phyloP scores from a whole-genome alignment of 108 stramenopile genomes.

The Nannochloropsis gaditana region DNA sequence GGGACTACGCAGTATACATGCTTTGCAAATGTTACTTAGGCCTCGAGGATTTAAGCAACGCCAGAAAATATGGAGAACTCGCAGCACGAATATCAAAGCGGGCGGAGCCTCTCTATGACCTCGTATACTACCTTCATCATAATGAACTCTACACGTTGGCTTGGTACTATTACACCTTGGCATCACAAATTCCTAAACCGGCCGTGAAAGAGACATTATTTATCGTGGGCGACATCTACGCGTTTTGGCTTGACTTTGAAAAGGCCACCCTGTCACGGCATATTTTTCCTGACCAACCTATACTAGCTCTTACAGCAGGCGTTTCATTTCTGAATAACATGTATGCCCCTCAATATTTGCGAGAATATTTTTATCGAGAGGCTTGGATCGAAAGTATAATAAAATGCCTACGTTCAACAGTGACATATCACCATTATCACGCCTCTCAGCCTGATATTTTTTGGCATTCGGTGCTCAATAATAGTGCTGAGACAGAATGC shows the following conservation, averaged over 20 bases:
- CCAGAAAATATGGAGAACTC: background rate
- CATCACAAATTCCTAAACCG: background rate
- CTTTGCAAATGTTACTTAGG: background rate
- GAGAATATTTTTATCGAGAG: background rate
- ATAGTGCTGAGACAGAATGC: too few relatives aligned
- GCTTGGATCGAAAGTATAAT: background rate
- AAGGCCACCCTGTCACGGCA: constrained; percentile 3
- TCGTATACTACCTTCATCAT: background rate
- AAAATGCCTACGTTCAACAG: background rate
- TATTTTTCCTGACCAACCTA: constrained; percentile 6
- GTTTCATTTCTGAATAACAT: background rate
- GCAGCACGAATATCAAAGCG: background rate
- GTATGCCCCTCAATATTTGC: background rate
- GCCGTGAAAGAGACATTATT: background rate
- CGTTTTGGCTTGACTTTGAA: constrained; percentile 12
- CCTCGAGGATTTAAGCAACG: background rate
- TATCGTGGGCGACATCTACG: background rate
- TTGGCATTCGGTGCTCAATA: background rate
- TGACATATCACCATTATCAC: background rate
- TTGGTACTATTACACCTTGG: background rate
- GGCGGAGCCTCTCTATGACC: constrained; percentile 7
- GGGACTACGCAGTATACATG: background rate
- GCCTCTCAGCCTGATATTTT: background rate
- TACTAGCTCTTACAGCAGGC: background rate
- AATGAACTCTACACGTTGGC: background rate